Conservation (phyloP, 164 flowering plant genomes). For the Liquidambar formosana region DNA sequence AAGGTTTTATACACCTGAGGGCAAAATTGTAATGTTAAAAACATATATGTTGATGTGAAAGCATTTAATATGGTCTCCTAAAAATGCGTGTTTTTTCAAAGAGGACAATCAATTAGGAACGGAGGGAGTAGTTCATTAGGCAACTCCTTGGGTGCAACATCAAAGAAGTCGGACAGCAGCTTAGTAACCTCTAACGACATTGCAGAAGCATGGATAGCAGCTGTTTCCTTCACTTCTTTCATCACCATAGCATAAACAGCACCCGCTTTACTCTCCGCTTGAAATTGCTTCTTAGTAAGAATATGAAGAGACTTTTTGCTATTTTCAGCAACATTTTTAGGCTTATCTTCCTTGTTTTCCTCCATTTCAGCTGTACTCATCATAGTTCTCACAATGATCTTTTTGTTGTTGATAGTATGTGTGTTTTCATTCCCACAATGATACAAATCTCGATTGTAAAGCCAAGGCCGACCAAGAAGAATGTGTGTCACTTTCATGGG, state of each 20-base stretch:
- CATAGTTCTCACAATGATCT: background rate
- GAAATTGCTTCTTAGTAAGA: background rate
- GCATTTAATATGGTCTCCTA: too few species aligned
- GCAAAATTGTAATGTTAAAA: too few species aligned
- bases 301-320: background rate
- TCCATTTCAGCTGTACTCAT: background rate
- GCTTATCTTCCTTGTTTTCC: background rate
- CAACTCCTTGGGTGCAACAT: constrained; percentile 2
- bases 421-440: background rate
- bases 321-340: background rate
- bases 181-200: background rate
- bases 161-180: constrained; percentile 4
- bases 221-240: background rate
- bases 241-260: background rate
- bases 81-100: too few species aligned
- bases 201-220: background rate
- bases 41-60: too few species aligned
- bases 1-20: too few species aligned
- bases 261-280: background rate
- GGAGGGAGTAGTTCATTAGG: constrained; percentile 6
- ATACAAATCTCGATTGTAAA: background rate
- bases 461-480: constrained; percentile 1
- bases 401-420: background rate
- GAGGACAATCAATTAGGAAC: too few species aligned
- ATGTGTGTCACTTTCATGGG: background rate